These are phyloP conservation scores for Lodderomyces beijingensis DNA, from an alignment of 1,139 yeast genomes.

Conservation along the genomic window DNA sequence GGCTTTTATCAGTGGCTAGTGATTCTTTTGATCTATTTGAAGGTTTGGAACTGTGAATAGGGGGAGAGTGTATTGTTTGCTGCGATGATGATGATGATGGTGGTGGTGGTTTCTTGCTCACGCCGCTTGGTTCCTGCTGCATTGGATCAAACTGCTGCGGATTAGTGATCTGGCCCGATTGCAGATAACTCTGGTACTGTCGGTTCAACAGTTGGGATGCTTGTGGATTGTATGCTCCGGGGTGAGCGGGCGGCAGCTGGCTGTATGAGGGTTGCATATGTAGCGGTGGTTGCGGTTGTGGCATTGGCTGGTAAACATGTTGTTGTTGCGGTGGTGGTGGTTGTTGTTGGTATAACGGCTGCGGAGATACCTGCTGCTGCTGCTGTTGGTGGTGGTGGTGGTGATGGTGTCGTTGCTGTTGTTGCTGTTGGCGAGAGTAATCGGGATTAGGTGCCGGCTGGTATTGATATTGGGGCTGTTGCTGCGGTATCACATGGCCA, in stretches of 20 bases:
- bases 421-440: conserved; percentile 8
- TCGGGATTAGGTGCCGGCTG: conserved; percentile 4
- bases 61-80: too few relatives aligned
- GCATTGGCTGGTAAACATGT: too few relatives aligned
- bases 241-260: too few relatives aligned
- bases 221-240: too few relatives aligned
- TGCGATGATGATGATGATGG: conserved; percentile 7
- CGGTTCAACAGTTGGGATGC: too few relatives aligned
- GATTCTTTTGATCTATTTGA: conserved; percentile 11
- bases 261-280: too few relatives aligned
- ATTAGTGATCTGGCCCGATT: too few relatives aligned
- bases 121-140: too few relatives aligned
- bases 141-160: too few relatives aligned
- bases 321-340: conserved; percentile 14
- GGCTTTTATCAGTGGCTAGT: conserved; percentile 2
- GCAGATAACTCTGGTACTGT: too few relatives aligned
- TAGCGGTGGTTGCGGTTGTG: too few relatives aligned
- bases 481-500: conserved; percentile 4
- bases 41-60: too few relatives aligned
- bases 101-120: conserved; percentile 9
- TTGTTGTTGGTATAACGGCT: conserved; percentile 13
- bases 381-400: conserved; percentile 15
- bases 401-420: conserved; percentile 10
- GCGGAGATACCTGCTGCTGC: conserved; percentile 8
- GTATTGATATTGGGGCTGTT: conserved; percentile 4